Evolutionary conservation across 2,329 filamentous ascomycete species (phyloP).

Genomic region (Tolypocladium cylindrosporum): DNA sequence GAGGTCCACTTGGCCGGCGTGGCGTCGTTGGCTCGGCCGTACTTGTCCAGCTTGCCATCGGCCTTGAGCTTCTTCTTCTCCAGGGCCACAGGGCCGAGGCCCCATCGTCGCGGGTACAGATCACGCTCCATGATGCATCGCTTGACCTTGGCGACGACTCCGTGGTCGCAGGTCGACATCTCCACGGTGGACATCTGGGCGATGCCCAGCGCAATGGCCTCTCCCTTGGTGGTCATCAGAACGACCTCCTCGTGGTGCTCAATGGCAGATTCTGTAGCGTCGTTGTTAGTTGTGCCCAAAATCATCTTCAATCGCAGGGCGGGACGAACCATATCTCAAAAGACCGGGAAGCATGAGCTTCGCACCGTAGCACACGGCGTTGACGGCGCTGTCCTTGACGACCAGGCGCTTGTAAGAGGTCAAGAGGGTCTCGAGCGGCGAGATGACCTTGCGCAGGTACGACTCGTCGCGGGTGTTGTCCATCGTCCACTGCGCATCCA

Average conservation of each 20-base stretch:
- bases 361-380: constrained; percentile 95
- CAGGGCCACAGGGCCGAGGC: constrained; percentile 79
- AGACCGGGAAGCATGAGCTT: constrained; percentile 98
- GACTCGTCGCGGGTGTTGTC: constrained; percentile 95
- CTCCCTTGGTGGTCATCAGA: constrained; percentile 97
- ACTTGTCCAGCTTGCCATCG: constrained; percentile 97
- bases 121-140: constrained; percentile 99
- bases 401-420: constrained; percentile 93
- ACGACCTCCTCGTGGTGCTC: constrained; percentile 95
- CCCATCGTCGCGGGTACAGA: constrained; percentile 93
- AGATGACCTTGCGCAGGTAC: constrained; percentile 83
- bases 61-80: constrained; percentile 99
- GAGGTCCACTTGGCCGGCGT: constrained; percentile 89
- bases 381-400: constrained; percentile 76
- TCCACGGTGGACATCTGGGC: constrained; percentile 98
- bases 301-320: neutral
- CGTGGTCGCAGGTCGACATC: constrained; percentile 93
- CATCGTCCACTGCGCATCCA: constrained; percentile 92
- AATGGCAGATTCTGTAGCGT: constrained; percentile 63
- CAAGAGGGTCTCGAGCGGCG: constrained; percentile 84
- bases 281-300: constrained; percentile 11
- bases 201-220: constrained; percentile 93
- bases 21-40: constrained; percentile 79
- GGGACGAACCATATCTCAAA: constrained; percentile 67
- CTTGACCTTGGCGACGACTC: constrained; percentile 97